Evolutionary conservation across 1,284 basidiomycete species (phyloP), one percentile per base, ranked within the genome.

Genomic region (Sanguinoderma infundibulare): DNA sequence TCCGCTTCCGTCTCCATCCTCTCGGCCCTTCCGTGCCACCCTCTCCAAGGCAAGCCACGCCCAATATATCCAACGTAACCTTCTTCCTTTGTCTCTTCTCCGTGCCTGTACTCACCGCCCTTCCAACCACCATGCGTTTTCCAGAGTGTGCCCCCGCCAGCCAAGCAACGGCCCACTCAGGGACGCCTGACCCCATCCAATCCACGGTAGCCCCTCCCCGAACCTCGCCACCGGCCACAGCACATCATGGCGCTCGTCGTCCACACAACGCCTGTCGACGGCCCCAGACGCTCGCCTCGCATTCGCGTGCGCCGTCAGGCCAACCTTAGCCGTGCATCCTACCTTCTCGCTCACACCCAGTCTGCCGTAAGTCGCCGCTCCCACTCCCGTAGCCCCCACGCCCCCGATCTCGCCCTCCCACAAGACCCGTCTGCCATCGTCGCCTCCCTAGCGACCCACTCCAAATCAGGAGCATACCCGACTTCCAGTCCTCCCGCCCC

Each of bases 271-370:
- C 51, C 60, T 52, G 40, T 52, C 51, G 55, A 59, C 46, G 20
- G 52, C 47, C 60, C 24, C 64, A 62, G 64, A 42, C 64, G 64
- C 64, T 65, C 64, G 35, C 35, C 64, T 36, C 64, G 64, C 64
- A 62, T 60, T 55, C 59, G 60, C 40, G 39, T 52, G n/a, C 60
- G 58, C 55, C 60, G 55, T 50, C 60, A 60, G 47, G 38, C 56
- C 24, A 59, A 47, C 57, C 51, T 54, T 53, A 28, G 32, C 28
- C 57, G 52, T 49, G 8, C 46, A 5, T 35, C 57, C 52, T 53
- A 30, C 36, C 24, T 54, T 40, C 57, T 47, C 22, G 52, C 52
- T 7, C 57, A 59, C 57, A 39, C 57, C 28, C 57, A 49, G 34
- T 17, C 57, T 59, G 52, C 57, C 57, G 57, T 59, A 49, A 59